Evolutionary conservation across 192 early-diverging fungal species (phyloP).

Genomic region (Coemansia sp.): DNA sequence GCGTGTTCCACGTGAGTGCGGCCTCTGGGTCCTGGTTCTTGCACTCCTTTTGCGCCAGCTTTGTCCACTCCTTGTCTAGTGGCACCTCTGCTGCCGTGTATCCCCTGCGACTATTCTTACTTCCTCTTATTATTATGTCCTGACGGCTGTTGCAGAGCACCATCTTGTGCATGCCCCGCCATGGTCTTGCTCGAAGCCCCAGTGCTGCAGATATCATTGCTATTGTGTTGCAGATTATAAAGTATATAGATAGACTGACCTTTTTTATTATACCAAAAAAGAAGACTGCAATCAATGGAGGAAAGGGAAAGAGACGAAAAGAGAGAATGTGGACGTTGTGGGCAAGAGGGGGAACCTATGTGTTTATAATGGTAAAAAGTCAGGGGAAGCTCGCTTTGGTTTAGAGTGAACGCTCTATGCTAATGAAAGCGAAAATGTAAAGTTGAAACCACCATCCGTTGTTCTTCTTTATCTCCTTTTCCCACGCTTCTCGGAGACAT

Average conservation of each 20-base stretch:
- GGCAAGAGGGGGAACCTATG: background rate
- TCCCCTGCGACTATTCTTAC: background rate
- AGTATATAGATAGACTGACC: too few species aligned
- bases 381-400: too few species aligned
- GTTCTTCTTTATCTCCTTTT: background rate
- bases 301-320: background rate
- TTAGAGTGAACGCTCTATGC: too few species aligned
- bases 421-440: too few species aligned
- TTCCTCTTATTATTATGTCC: background rate
- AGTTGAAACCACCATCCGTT: too few species aligned
- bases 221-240: background rate
- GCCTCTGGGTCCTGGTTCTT: slow-evolving; percentile 82
- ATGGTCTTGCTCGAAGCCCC: background rate
- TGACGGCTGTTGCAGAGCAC: background rate
- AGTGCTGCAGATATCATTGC: slow-evolving; percentile 3
- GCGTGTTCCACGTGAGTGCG: slow-evolving; percentile 74
- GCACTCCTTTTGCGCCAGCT: slow-evolving; percentile 77
- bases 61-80: slow-evolving; percentile 74
- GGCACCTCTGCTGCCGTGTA: slow-evolving; percentile 39
- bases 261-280: background rate
- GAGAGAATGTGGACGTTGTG: background rate
- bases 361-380: background rate
- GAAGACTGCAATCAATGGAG: background rate
- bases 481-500: background rate
- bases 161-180: background rate